Percentiles rank a stretch among this genome's conserved stretches.
phyloP scores from a whole-genome alignment of 208 protist species.

The Trypanosoma lewisi region DNA sequence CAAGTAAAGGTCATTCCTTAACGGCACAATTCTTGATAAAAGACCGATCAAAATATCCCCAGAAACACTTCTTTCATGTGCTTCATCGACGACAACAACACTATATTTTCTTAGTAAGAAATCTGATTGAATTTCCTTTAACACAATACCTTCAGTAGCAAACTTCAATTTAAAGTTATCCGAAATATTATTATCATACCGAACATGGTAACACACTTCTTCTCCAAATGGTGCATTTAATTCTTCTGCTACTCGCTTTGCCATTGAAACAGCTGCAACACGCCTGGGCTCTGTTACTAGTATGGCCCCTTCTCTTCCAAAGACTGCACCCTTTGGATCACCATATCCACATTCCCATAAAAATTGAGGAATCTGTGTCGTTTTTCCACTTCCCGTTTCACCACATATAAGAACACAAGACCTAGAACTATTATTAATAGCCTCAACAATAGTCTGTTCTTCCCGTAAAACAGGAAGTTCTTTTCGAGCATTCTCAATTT shows the following conservation, averaged over 20 bases:
- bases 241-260: slow-evolving; percentile 97
- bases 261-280: slow-evolving; percentile 99
- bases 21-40: slow-evolving; percentile 96
- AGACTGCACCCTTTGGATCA: slow-evolving; percentile 56
- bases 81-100: slow-evolving; percentile 99
- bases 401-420: slow-evolving; percentile 94
- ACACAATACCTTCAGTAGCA: slow-evolving; percentile 99
- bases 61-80: slow-evolving; percentile 91
- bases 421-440: slow-evolving; percentile 67
- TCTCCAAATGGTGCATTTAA: slow-evolving; percentile 87
- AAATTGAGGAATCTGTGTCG: slow-evolving; percentile 94
- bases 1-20: slow-evolving; percentile 88
- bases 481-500: slow-evolving; percentile 57
- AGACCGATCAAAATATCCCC: slow-evolving; percentile 98
- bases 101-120: slow-evolving; percentile 95
- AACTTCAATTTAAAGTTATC: slow-evolving; percentile 94
- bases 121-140: slow-evolving; percentile 97
- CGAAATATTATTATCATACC: slow-evolving; percentile 97
- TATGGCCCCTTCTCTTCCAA: slow-evolving; percentile 82
- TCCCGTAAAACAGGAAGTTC: slow-evolving; percentile 84
- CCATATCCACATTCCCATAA: slow-evolving; percentile 90
- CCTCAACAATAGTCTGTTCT: slow-evolving; percentile 90
- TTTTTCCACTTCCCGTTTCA: slow-evolving; percentile 98
- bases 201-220: slow-evolving; percentile 96
- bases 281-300: slow-evolving; percentile 99